Evolutionary conservation across 768 basidiomycete species (phyloP).

Genomic region (Royoungia palumana): DNA sequence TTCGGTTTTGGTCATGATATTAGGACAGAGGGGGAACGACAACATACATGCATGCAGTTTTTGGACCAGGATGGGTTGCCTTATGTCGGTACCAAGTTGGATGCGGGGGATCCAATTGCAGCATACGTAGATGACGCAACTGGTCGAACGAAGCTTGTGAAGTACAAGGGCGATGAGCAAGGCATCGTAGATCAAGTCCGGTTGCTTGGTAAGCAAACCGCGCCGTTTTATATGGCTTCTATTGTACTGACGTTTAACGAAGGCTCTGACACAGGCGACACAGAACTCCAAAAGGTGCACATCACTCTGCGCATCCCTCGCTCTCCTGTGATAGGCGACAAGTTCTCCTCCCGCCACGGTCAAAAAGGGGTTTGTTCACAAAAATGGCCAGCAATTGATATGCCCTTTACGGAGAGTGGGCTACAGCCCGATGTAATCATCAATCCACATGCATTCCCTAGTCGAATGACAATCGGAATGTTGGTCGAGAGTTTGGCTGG

Average conservation of each 20-base stretch:
- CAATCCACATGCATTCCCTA: constrained; percentile 99
- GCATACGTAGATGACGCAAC: constrained; percentile 87
- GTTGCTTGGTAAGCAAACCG: constrained; percentile 61
- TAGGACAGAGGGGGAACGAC: constrained; percentile 41
- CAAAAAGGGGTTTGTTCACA: constrained; percentile 99
- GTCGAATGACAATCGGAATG: constrained; percentile 99
- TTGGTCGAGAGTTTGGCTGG: constrained; percentile 99
- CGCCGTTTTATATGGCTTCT: background rate
- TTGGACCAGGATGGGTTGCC: constrained; percentile 87
- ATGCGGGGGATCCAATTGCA: constrained; percentile 75
- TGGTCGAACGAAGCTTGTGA: constrained; percentile 78
- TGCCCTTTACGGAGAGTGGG: constrained; percentile 98
- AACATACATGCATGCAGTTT: constrained; percentile 45
- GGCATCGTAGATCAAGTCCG: constrained; percentile 91
- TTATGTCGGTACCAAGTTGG: constrained; percentile 63
- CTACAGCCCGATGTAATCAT: constrained; percentile 99
- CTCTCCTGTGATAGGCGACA: constrained; percentile 96
- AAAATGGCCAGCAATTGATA: constrained; percentile 96
- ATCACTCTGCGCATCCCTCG: constrained; percentile 91
- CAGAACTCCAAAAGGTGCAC: constrained; percentile 88
- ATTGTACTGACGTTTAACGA: constrained; percentile 4
- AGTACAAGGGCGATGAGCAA: constrained; percentile 95
- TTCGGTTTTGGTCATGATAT: constrained; percentile 87
- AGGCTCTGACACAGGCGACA: constrained; percentile 87
- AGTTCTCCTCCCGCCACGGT: constrained; percentile 98